Conservation (phyloP, 805 yeast species). For the Candida hispaniensis region DNA sequence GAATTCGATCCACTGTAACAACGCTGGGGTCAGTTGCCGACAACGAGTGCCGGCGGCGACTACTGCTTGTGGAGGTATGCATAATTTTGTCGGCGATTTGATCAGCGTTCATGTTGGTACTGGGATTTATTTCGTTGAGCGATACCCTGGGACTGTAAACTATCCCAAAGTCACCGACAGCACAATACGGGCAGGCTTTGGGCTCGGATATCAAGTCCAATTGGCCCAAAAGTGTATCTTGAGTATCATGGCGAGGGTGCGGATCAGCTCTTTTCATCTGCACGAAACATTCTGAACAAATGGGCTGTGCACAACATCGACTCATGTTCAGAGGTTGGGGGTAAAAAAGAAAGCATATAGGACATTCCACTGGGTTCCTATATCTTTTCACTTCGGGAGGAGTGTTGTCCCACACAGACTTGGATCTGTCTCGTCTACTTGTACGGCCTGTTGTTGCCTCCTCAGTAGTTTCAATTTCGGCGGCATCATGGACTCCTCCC, state of each 20-base stretch:
- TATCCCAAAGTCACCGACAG: slow-evolving; percentile 74
- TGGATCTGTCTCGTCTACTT: slow-evolving; percentile 19
- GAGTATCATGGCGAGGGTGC: slow-evolving; percentile 72
- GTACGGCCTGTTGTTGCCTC: slow-evolving; percentile 1
- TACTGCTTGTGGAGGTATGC: slow-evolving; percentile 9
- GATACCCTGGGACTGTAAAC: slow-evolving; percentile 65
- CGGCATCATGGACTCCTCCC: too few species aligned
- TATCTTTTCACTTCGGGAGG: slow-evolving; percentile 49
- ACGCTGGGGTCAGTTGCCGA: slow-evolving; percentile 62
- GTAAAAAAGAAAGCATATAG: slow-evolving; percentile 82
- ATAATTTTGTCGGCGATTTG: slow-evolving; percentile 14
- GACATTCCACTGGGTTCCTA: slow-evolving; percentile 69
- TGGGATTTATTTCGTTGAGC: too few species aligned
- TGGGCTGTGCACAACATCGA: slow-evolving; percentile 85
- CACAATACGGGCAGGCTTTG: slow-evolving; percentile 90
- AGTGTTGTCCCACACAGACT: slow-evolving; percentile 12
- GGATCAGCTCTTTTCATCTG: slow-evolving; percentile 88
- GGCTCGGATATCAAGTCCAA: slow-evolving; percentile 62
- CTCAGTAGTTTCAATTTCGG: background rate
- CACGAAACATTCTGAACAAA: slow-evolving; percentile 94
- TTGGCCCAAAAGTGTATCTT: slow-evolving; percentile 12
- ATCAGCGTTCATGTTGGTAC: slow-evolving; percentile 14
- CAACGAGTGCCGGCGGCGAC: slow-evolving; percentile 23
- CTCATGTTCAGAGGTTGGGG: slow-evolving; percentile 70
- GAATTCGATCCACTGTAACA: slow-evolving; percentile 65